Evolutionary conservation across 2,329 filamentous ascomycete species (phyloP).

Genomic region (Fusarium albosuccineum): DNA sequence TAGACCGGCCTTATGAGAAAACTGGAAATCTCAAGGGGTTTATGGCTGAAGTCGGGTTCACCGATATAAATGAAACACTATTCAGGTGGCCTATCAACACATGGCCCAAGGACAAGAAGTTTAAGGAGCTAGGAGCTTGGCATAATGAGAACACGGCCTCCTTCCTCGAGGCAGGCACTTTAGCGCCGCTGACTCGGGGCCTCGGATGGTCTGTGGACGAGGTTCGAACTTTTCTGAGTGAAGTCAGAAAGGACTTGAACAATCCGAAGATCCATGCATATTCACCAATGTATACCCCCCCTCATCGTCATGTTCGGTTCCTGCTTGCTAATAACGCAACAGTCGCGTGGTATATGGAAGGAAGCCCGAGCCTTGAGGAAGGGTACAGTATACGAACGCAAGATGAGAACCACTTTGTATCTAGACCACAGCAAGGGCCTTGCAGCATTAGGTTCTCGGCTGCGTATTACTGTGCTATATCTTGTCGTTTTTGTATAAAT

Average conservation of each 20-base stretch:
- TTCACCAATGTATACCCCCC: background rate
- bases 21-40: background rate
- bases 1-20: background rate
- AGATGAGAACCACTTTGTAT: no score
- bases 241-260: slow-evolving; percentile 3
- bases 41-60: background rate
- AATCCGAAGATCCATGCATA: background rate
- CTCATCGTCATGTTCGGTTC: background rate
- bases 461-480: no score
- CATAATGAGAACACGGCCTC: slow-evolving; percentile 7
- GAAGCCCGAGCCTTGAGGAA: background rate
- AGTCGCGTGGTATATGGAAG: background rate
- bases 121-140: background rate
- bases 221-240: background rate
- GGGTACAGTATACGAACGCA: no score
- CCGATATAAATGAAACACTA: background rate
- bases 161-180: background rate
- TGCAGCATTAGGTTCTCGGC: no score
- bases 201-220: background rate
- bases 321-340: background rate
- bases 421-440: no score
- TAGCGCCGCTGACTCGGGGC: background rate
- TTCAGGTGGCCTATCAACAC: slow-evolving; percentile 2
- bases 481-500: no score
- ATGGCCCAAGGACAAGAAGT: slow-evolving; percentile 9